phyloP scores from a whole-genome alignment of 139 green algal species.

The Closterium sp. region DNA sequence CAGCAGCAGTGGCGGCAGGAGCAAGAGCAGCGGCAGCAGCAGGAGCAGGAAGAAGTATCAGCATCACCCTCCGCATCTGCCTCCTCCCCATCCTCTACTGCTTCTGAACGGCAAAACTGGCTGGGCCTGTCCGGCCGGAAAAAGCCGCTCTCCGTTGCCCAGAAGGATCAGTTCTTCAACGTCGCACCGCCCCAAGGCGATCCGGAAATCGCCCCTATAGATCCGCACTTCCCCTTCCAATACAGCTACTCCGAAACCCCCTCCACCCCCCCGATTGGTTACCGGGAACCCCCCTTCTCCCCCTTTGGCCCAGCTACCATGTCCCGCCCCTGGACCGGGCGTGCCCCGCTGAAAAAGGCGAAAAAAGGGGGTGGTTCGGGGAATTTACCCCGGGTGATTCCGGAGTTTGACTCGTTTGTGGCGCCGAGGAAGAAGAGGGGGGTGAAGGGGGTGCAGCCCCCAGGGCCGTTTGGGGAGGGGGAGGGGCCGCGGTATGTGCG shows the following conservation, averaged over 20 bases:
- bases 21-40: not conserved
- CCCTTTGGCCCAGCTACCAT: conserved; percentile 27
- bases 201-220: not conserved
- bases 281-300: conserved; percentile 25
- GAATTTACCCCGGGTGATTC: conserved; percentile 4
- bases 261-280: conserved; percentile 19
- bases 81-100: not conserved
- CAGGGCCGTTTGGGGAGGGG: too few species aligned
- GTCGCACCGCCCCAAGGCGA: not conserved
- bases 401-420: conserved; percentile 32
- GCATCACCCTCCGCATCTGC: not conserved
- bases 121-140: not conserved
- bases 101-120: not conserved
- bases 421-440: conserved; percentile 22
- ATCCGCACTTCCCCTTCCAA: conserved; percentile 16
- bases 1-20: not conserved
- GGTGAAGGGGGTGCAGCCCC: conserved; percentile 29
- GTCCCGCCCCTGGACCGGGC: conserved; percentile 25
- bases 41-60: not conserved
- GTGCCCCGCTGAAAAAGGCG: conserved; percentile 14
- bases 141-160: not conserved
- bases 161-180: not conserved
- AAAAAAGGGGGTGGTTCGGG: not conserved
- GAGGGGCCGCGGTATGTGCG: conserved; percentile 15
- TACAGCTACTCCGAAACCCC: conserved; percentile 36